Conservation (phyloP, 495 filamentous ascomycete species). For the Aspergillus nidulans region DNA sequence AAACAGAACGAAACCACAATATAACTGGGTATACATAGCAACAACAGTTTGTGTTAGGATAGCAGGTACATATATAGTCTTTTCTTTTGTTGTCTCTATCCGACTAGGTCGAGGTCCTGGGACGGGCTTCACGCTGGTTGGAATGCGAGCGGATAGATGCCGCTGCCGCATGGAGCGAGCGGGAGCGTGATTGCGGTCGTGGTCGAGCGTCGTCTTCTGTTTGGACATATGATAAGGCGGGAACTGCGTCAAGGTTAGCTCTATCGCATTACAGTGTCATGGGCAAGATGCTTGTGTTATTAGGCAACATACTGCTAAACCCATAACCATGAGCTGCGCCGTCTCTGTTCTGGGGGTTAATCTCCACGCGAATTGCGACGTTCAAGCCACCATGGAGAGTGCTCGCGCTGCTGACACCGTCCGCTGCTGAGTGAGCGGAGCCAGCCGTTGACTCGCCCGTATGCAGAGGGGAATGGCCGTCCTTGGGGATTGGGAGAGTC, state of each 20-base stretch:
- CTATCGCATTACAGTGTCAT: not conserved
- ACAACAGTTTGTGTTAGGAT: not conserved
- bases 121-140: constrained; percentile 10
- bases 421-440: constrained; percentile 59
- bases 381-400: constrained; percentile 59
- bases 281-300: not conserved
- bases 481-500: constrained; percentile 39
- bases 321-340: constrained; percentile 66
- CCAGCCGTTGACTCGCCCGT: constrained; percentile 62
- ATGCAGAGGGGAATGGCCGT: constrained; percentile 61
- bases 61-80: not conserved
- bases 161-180: constrained; percentile 13
- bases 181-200: constrained; percentile 13
- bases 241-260: not conserved
- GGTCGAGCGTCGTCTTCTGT: constrained; percentile 9
- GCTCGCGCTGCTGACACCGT: constrained; percentile 46
- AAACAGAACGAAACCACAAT: not conserved
- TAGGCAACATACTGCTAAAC: constrained; percentile 52
- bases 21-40: not conserved
- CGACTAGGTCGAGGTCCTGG: constrained; percentile 13
- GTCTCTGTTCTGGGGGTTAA: constrained; percentile 58
- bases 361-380: constrained; percentile 65
- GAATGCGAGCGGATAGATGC: constrained; percentile 9
- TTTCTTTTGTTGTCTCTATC: not conserved
- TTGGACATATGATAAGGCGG: not conserved